Percentiles rank a stretch among this genome's conserved stretches.
These are phyloP conservation scores for Pseudonectria foliicola DNA, from an alignment of 2,329 filamentous ascomycete species.

Conservation along the genomic window DNA sequence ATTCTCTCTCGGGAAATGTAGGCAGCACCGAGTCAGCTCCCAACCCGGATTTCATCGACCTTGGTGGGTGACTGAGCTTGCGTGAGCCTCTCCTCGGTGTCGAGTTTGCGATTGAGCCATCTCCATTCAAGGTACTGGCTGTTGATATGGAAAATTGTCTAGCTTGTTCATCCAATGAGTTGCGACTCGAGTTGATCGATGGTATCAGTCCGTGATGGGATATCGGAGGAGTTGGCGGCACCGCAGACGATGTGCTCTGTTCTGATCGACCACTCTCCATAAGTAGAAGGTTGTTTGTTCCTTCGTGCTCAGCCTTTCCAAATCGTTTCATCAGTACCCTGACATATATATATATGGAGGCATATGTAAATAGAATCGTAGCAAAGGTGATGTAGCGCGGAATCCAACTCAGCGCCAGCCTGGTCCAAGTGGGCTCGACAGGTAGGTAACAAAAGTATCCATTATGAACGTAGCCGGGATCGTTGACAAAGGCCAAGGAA, in stretches of 20 bases:
- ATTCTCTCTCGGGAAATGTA: not conserved
- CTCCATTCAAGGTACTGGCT: constrained; percentile 5
- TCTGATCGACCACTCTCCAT: constrained; percentile 4
- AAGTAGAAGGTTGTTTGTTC: not conserved
- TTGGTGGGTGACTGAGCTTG: constrained; percentile 1
- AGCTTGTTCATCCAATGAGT: constrained; percentile 7
- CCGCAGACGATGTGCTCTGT: constrained; percentile 4
- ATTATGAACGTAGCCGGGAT: constrained; percentile 50
- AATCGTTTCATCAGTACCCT: constrained; percentile 36
- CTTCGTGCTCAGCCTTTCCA: constrained; percentile 13
- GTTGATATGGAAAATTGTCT: constrained; percentile 11
- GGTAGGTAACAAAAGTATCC: constrained; percentile 67
- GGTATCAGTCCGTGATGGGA: constrained; percentile 27
- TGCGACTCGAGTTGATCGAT: constrained; percentile 13
- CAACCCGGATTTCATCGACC: too few relatives aligned
- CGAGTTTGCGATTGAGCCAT: constrained; percentile 4
- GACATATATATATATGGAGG: constrained; percentile 65
- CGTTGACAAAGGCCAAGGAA: constrained; percentile 55
- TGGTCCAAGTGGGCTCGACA: constrained; percentile 59
- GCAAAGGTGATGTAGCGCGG: constrained; percentile 64
- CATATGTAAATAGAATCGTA: constrained; percentile 57
- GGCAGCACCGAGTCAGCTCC: too few relatives aligned
- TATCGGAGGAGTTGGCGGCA: constrained; percentile 25
- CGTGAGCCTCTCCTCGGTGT: constrained; percentile 5
- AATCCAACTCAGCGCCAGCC: constrained; percentile 62